Conservation (phyloP, 2,329 filamentous ascomycete genomes). For the Ophiocordyceps unilateralis region DNA sequence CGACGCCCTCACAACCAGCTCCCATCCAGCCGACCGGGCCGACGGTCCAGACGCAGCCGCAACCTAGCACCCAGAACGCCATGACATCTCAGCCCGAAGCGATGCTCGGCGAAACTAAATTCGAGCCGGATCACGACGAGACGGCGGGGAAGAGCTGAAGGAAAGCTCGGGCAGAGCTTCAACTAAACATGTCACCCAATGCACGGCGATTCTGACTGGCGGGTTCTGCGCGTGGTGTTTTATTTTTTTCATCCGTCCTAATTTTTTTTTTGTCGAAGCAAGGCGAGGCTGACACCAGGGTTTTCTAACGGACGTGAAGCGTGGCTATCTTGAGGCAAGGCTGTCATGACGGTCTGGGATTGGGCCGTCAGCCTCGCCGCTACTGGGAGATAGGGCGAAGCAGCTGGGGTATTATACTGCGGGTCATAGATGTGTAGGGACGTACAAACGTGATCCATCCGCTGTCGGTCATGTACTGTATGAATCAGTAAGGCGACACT, state of each 20-base stretch:
- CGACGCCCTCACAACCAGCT: constrained; percentile 11
- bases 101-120: constrained; percentile 53
- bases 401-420: not conserved
- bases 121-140: constrained; percentile 44
- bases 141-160: constrained; percentile 13
- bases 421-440: not conserved
- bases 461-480: not conserved
- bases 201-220: no score
- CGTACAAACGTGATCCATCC: not conserved
- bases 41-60: constrained; percentile 39
- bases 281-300: not conserved
- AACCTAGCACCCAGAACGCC: constrained; percentile 35
- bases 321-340: not conserved
- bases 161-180: not conserved
- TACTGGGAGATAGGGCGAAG: not conserved
- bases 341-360: not conserved
- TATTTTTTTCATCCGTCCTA: not conserved
- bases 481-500: no score
- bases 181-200: no score
- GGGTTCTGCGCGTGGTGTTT: not conserved
- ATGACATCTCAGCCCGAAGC: constrained; percentile 37
- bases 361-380: not conserved
- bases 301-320: not conserved
- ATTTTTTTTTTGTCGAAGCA: not conserved
- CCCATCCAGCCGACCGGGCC: constrained; percentile 29